Percentiles rank a stretch among this genome's conserved stretches.
Conservation (phyloP, 805 yeast genomes). For the Ogataea siamensis region DNA sequence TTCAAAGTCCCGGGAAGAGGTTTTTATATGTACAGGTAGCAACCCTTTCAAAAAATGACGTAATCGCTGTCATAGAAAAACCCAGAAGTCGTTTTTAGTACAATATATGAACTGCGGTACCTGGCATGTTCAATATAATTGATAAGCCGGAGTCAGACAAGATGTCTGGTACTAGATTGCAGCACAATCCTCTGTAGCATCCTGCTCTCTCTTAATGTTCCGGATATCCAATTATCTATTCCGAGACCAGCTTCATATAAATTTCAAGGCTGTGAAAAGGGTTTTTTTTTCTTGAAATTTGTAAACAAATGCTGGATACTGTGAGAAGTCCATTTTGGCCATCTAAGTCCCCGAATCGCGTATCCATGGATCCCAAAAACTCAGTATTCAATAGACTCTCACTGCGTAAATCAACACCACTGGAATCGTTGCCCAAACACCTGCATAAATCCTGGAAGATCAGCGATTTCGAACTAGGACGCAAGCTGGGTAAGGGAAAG, state of each 20-base stretch:
- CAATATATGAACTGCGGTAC: too few species aligned
- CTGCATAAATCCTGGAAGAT: conserved; percentile 27
- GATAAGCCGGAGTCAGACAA: too few species aligned
- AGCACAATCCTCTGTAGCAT: too few species aligned
- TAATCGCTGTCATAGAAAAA: conserved; percentile 6
- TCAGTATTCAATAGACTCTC: conserved; percentile 25
- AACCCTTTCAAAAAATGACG: conserved; percentile 9
- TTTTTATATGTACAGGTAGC: conserved; percentile 3
- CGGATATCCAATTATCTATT: neutral
- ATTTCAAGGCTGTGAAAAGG: conserved; percentile 6
- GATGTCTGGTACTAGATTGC: too few species aligned
- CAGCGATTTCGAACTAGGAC: conserved; percentile 80
- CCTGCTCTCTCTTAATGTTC: too few species aligned
- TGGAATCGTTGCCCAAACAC: conserved; percentile 14
- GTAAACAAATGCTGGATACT: conserved; percentile 11
- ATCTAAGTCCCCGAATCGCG: conserved; percentile 5
- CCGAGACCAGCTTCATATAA: neutral
- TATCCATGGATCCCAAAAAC: conserved; percentile 2
- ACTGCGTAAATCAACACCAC: conserved; percentile 19
- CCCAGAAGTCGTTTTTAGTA: too few species aligned
- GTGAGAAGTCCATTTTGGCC: conserved; percentile 9
- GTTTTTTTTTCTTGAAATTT: neutral
- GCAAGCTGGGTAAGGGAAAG: conserved; percentile 87
- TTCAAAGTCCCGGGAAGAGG: neutral
- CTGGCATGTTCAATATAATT: too few species aligned